A percentile compares a stretch with the other conserved stretches of the same genome.
phyloP scores from a whole-genome alignment of 2,329 filamentous ascomycete genomes.

The Colletotrichum musae region DNA sequence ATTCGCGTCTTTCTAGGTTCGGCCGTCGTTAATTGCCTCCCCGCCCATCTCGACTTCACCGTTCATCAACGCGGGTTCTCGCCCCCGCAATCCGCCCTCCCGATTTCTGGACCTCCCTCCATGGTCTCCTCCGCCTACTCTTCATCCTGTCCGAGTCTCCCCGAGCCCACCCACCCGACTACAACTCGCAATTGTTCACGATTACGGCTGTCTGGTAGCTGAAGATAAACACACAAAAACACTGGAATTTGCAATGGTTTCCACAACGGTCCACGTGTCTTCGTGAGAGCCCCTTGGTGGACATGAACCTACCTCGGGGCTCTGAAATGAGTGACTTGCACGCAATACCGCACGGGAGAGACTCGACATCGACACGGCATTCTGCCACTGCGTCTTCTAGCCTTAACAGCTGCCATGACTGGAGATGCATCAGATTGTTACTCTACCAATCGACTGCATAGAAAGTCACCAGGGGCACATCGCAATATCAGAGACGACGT shows the following conservation, averaged over 20 bases:
- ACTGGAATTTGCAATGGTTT: slow-evolving; percentile 43
- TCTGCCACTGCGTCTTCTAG: background rate
- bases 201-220: slow-evolving; percentile 45
- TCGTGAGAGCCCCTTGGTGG: slow-evolving; percentile 29
- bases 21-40: slow-evolving; percentile 83
- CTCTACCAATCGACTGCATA: background rate
- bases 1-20: slow-evolving; percentile 88
- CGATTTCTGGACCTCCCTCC: slow-evolving; percentile 25
- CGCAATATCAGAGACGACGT: slow-evolving; percentile 8
- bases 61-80: slow-evolving; percentile 27
- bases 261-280: slow-evolving; percentile 38
- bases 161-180: slow-evolving; percentile 39
- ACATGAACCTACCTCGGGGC: slow-evolving; percentile 27
- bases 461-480: slow-evolving; percentile 11
- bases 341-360: slow-evolving; percentile 17
- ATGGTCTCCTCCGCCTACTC: slow-evolving; percentile 29
- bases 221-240: slow-evolving; percentile 45
- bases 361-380: background rate
- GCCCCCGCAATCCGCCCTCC: slow-evolving; percentile 28
- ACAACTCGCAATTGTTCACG: slow-evolving; percentile 43
- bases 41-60: slow-evolving; percentile 31
- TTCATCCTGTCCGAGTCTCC: slow-evolving; percentile 41
- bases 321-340: slow-evolving; percentile 36
- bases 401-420: background rate
- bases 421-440: background rate